These are phyloP conservation scores for Zangia roseola DNA, from an alignment of 768 basidiomycete species.

Conservation along the genomic window DNA sequence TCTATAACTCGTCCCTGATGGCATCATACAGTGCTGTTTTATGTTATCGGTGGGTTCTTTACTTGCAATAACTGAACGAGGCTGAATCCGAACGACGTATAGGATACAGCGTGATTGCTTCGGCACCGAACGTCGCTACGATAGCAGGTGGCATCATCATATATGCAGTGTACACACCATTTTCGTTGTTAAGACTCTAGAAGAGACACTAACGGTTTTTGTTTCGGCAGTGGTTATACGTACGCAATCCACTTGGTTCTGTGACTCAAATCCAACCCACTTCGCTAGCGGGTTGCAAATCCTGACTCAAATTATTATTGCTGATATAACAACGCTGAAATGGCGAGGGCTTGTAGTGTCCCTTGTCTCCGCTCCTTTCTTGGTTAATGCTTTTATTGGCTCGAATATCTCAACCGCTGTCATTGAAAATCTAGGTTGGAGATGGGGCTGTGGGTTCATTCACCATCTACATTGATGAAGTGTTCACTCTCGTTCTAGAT, in stretches of 20 bases:
- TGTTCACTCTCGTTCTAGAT: conserved; percentile 32
- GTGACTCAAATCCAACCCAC: not conserved
- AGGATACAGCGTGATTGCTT: conserved; percentile 56
- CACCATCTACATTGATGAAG: not conserved
- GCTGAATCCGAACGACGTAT: not conserved
- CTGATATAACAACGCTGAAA: conserved; percentile 56
- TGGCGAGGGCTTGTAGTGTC: conserved; percentile 54
- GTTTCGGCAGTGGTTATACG: conserved; percentile 54
- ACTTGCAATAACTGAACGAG: not conserved
- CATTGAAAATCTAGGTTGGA: conserved; percentile 51
- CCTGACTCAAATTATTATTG: conserved; percentile 62
- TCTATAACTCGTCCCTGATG: not conserved
- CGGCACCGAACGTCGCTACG: conserved; percentile 42
- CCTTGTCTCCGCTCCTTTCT: conserved; percentile 49
- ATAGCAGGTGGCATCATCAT: conserved; percentile 56
- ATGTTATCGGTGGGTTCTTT: conserved; percentile 50
- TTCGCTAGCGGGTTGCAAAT: conserved; percentile 53
- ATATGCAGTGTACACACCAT: conserved; percentile 48
- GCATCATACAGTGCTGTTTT: conserved; percentile 46
- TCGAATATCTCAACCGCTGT: conserved; percentile 53
- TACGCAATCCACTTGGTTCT: conserved; percentile 28
- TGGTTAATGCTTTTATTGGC: conserved; percentile 67
- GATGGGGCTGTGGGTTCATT: conserved; percentile 62
- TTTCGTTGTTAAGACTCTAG: not conserved
- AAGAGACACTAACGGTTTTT: conserved; percentile 20